Evolutionary conservation across 2,329 filamentous ascomycete species (phyloP).

Genomic region (Xylaria sp.): DNA sequence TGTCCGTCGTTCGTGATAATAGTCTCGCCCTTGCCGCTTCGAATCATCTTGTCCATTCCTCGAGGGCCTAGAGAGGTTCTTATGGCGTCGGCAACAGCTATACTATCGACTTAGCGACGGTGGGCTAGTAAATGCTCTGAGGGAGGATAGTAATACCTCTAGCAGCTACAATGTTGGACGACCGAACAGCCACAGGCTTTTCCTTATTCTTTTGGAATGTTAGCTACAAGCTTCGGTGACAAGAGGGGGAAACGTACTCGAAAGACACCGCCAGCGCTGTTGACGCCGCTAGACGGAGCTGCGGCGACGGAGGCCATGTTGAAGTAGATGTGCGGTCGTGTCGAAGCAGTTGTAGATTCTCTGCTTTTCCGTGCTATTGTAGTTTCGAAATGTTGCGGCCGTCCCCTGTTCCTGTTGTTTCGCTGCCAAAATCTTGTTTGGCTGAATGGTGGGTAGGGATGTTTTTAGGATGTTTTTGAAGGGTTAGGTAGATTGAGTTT

Average conservation of each 20-base stretch:
- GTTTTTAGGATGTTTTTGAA: too few relatives aligned
- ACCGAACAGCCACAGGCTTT: constrained; percentile 97
- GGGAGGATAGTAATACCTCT: constrained; percentile 71
- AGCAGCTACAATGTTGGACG: constrained; percentile 95
- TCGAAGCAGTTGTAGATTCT: neutral
- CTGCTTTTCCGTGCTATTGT: too few relatives aligned
- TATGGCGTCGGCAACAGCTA: constrained; percentile 96
- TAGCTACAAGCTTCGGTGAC: constrained; percentile 29
- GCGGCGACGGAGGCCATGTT: constrained; percentile 59
- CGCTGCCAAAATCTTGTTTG: constrained; percentile 2
- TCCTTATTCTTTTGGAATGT: constrained; percentile 76
- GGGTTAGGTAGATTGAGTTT: constrained; percentile 12
- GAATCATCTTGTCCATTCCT: constrained; percentile 99
- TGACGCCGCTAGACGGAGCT: constrained; percentile 54
- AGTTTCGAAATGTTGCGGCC: neutral
- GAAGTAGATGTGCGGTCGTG: constrained; percentile 14
- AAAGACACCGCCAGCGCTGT: constrained; percentile 66
- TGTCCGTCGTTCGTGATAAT: constrained; percentile 99
- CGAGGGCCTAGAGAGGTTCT: constrained; percentile 94
- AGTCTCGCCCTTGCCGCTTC: constrained; percentile 94
- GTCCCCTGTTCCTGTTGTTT: neutral
- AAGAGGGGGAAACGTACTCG: constrained; percentile 55
- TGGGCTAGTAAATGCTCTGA: constrained; percentile 33
- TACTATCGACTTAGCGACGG: constrained; percentile 45
- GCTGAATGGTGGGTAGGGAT: constrained; percentile 19